phyloP scores from a whole-genome alignment of 805 yeast genomes.

The Saccharomyces cerevisiae region DNA sequence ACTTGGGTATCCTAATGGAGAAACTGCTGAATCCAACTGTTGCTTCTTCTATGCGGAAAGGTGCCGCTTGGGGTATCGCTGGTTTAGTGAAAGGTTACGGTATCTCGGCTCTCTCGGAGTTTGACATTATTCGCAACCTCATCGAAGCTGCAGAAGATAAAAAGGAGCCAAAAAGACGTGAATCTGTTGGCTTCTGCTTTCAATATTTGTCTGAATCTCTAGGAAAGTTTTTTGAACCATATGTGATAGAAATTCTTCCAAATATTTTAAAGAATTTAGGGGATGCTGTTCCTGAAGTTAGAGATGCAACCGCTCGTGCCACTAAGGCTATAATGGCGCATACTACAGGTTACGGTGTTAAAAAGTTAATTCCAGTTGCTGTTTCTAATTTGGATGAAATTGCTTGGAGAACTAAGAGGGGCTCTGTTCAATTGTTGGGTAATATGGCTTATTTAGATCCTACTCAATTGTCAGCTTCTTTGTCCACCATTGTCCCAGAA shows the following conservation, averaged over 20 bases:
- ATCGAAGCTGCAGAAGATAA: constrained; percentile 83
- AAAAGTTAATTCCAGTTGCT: constrained; percentile 84
- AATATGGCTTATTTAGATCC: constrained; percentile 98
- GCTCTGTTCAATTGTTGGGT: constrained; percentile 92
- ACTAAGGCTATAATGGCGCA: constrained; percentile 81
- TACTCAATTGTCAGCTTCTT: constrained; percentile 78
- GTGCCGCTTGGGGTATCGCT: constrained; percentile 94
- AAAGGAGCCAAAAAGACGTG: constrained; percentile 63
- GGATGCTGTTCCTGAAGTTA: constrained; percentile 74
- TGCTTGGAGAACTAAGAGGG: constrained; percentile 95
- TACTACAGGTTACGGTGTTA: constrained; percentile 88
- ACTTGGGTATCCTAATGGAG: constrained; percentile 51
- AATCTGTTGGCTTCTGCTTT: constrained; percentile 80
- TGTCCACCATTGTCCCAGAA: constrained; percentile 89
- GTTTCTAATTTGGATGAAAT: constrained; percentile 76
- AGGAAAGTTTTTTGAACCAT: constrained; percentile 83
- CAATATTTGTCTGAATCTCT: constrained; percentile 74
- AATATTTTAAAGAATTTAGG: constrained; percentile 74
- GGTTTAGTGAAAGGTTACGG: constrained; percentile 92
- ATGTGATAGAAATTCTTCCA: constrained; percentile 82
- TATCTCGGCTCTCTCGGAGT: constrained; percentile 62
- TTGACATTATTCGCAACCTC: constrained; percentile 67
- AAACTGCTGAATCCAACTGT: constrained; percentile 43
- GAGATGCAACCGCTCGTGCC: constrained; percentile 82
- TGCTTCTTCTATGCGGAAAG: constrained; percentile 54